Conservation (phyloP, 441 rosid genomes). For the Aleurites moluccanus region DNA sequence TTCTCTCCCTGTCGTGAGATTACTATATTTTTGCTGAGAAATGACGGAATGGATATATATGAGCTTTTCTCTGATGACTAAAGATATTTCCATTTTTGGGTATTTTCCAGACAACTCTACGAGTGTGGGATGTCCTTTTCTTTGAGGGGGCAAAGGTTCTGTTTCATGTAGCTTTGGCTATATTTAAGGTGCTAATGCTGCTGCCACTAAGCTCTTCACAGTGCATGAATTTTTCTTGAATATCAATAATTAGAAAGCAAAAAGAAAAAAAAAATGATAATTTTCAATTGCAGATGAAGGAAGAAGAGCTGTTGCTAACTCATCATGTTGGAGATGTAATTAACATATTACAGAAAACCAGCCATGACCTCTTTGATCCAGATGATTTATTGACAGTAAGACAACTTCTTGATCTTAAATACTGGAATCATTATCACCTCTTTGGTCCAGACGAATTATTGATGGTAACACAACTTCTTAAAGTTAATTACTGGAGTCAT, state of each 20-base stretch:
- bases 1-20: too few relatives aligned
- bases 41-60: background rate
- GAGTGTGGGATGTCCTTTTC: constrained; percentile 98
- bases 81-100: constrained; percentile 14
- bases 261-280: too few relatives aligned
- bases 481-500: background rate
- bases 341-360: constrained; percentile 75
- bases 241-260: background rate
- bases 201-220: constrained; percentile 8
- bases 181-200: constrained; percentile 68
- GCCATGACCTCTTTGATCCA: constrained; percentile 94
- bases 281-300: constrained; percentile 75
- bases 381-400: constrained; percentile 84
- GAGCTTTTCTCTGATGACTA: constrained; percentile 5
- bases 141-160: constrained; percentile 95
- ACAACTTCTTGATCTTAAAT: constrained; percentile 7
- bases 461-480: too few relatives aligned
- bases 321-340: constrained; percentile 97
- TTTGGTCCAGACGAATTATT: too few relatives aligned
- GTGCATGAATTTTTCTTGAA: background rate
- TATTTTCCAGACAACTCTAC: constrained; percentile 72
- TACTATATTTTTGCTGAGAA: background rate
- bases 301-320: constrained; percentile 74
- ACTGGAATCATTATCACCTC: too few relatives aligned
- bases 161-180: constrained; percentile 94